Evolutionary conservation across 768 basidiomycete species (phyloP), one percentile per base, ranked within the genome.

Genomic region (Suillus occidentalis): DNA sequence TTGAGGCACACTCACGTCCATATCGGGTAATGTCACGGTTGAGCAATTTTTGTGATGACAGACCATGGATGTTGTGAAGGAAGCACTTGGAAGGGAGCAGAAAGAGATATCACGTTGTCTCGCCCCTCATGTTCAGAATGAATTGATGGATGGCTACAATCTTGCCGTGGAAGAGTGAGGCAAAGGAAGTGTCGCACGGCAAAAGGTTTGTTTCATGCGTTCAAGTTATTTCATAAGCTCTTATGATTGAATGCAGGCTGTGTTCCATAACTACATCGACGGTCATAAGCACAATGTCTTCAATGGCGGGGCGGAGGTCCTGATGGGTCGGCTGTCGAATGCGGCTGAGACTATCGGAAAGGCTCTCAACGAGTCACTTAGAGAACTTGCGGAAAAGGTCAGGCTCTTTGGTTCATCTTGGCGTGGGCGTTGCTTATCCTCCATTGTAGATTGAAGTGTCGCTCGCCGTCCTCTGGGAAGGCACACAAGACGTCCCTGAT

Each of bases 401-500:
- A n/a, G n/a, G n/a, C n/a, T n/a, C n/a, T n/a, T n/a, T n/a, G n/a
- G n/a, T n/a, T n/a, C n/a, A n/a, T n/a, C n/a, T n/a, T 42, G 25
- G 50, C 61, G n/a, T 31, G 37, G 12, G 56, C 7, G n/a, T 4
- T 62, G 6, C 39, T 60, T 16, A 37, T 37, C 40, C 5, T 45
- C 57, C 16, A 39, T 66, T 34, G 16, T 60, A 84, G 82, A 72
- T 84, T 55, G 84, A 85, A 73, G 85, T 87, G 67, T 85, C 80
- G 68, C 67, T 89, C 63, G 79, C 86, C 10, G 82, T 87, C 10
- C 80, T 89, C 9, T 88, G 87, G 87, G 86, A 87, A 71, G 83
- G 79, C 25, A 71, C 78, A 3, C 77, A 77, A 39, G 84, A 87
- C 66, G 81, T 82, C 72, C 82, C 83, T 12, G 71, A 72, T 37